Evolutionary conservation across 352 stramenopile genomes (phyloP), one percentile per base, ranked within the genome.

Genomic region (Globisporangium yorkense): DNA sequence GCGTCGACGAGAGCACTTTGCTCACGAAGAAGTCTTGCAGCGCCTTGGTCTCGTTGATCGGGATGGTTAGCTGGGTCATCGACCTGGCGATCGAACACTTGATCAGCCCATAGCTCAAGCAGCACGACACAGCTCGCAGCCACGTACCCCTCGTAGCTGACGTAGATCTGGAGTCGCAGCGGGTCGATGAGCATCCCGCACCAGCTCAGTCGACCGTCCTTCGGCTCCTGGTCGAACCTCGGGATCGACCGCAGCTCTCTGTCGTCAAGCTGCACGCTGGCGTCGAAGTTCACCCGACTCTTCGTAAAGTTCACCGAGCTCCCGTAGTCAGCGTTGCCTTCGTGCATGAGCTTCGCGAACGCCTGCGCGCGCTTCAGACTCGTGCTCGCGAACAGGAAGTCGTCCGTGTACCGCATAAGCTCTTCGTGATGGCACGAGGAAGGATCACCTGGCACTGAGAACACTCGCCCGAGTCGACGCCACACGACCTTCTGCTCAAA

Each of bases 71-170:
- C 56, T 73, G 63, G 5, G 81, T 51, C 24, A 75, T 55, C 3
- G 61, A 57, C n/a, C 66, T 68, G 44, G 55, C 2, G 12, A 40
- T 15, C 6, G 39, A 13, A 13, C 4, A 79, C 37, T 50, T 56
- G 69, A 77, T 41, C 31, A 56, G 1, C 10, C 20, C 20, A 24
- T 2, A 54, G 49, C 31, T 16, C 27, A 8, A 29, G n/a, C 29
- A 8, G 8, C 24, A 5, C 15, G 6, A 3, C 5, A 56, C 18
- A 0, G 12, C 18, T 1, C 52, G 39, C 41, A 16, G 45, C 2
- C 24, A 62, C 74, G 44, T 71, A 89, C 79, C 87, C 90, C 56
- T 89, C 77, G 57, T 89, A 92, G 70, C 88, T 90, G 45, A 85
- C 71, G 61, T 82, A 82, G 40, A 92, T 55, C 56, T 90, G 77